Evolutionary conservation across 2,329 filamentous ascomycete genomes (phyloP).

Genomic region (Cladorrhinum sp.): DNA sequence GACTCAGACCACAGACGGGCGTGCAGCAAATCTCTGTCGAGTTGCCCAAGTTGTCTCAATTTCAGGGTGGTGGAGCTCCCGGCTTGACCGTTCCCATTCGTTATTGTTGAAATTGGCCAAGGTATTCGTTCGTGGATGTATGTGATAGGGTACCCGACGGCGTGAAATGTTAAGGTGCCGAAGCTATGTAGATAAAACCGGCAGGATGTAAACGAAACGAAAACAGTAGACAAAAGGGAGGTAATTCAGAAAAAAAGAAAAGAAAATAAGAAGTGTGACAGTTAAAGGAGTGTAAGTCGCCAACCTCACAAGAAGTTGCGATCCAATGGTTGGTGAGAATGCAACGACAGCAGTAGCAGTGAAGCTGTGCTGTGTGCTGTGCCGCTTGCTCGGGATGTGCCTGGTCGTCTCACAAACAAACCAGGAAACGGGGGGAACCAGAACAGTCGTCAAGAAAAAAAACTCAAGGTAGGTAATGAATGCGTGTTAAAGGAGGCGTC

Average conservation of each 20-base stretch:
- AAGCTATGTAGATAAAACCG: not conserved
- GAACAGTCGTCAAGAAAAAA: not conserved
- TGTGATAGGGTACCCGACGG: not conserved
- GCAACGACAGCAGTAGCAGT: not conserved
- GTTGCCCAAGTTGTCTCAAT: constrained; percentile 10
- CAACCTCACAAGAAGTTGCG: not conserved
- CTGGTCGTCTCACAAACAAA: not conserved
- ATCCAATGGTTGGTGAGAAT: not conserved
- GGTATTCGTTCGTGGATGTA: not conserved
- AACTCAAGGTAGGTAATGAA: not conserved
- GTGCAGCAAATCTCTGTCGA: constrained; percentile 5
- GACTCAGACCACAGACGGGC: constrained; percentile 12
- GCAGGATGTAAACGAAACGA: not conserved
- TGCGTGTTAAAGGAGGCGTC: constrained; percentile 2
- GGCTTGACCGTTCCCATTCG: constrained; percentile 10
- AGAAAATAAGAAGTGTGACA: not conserved
- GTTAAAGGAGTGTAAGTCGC: not conserved
- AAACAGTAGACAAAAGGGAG: not conserved
- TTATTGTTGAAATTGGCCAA: not conserved
- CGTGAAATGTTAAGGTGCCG: not conserved
- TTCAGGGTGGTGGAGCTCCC: constrained; percentile 8
- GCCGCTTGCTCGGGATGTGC: not conserved
- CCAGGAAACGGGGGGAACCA: not conserved
- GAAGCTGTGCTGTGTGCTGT: not conserved
- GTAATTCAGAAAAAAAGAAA: not conserved